A percentile compares a stretch with the other conserved stretches of the same genome.
These are phyloP conservation scores for Leonotis leonurus DNA, from an alignment of 257 asterid genomes.

Conservation along the genomic window DNA sequence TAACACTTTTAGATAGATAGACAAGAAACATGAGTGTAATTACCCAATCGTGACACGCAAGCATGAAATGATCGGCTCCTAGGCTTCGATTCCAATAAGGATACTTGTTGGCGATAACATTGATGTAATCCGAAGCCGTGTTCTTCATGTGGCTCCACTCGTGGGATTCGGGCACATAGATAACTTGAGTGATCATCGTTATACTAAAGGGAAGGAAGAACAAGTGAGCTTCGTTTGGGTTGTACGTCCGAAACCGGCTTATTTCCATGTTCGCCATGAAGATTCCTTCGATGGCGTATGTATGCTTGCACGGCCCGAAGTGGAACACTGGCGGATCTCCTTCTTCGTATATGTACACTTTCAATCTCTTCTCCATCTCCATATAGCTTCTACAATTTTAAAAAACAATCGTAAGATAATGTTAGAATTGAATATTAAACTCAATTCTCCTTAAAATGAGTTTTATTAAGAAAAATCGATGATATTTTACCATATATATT, in stretches of 20 bases:
- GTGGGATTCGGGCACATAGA: constrained; percentile 34
- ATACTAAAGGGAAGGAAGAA: constrained; percentile 69
- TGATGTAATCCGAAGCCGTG: constrained; percentile 26
- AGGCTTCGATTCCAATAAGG: constrained; percentile 77
- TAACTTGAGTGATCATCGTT: constrained; percentile 39
- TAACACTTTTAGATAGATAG: background rate
- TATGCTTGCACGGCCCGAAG: constrained; percentile 57
- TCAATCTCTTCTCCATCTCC: constrained; percentile 61
- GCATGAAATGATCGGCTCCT: constrained; percentile 81
- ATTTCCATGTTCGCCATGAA: constrained; percentile 49
- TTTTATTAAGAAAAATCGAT: too few relatives aligned
- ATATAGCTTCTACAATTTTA: constrained; percentile 43
- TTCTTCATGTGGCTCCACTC: constrained; percentile 47
- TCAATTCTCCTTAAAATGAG: too few relatives aligned
- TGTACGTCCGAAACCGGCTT: constrained; percentile 41
- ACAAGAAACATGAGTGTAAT: background rate
- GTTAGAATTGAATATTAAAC: too few relatives aligned
- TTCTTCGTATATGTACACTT: constrained; percentile 54
- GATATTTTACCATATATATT: too few relatives aligned
- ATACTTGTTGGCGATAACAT: constrained; percentile 34
- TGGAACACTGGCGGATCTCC: constrained; percentile 76
- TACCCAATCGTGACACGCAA: constrained; percentile 91
- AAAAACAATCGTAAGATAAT: too few relatives aligned
- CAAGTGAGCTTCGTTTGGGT: constrained; percentile 45
- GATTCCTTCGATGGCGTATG: constrained; percentile 55